Evolutionary conservation across 108 stramenopile genomes (phyloP).

Genomic region (Pseudonitzschia delicatissima): DNA sequence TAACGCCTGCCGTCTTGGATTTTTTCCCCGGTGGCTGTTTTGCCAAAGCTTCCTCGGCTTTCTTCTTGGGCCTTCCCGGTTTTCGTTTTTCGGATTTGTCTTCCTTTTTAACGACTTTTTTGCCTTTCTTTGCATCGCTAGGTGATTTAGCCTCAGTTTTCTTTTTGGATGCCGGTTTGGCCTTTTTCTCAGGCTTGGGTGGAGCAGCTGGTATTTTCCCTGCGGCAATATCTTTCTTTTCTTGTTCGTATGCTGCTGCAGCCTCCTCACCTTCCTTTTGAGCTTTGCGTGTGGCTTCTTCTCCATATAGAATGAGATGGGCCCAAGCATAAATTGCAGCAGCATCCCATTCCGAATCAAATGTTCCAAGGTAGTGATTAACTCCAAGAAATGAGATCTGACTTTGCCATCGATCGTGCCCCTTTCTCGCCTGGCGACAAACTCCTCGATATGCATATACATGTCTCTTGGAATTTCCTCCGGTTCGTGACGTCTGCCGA

Average conservation of each 20-base stretch:
- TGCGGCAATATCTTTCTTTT: slow-evolving; percentile 70
- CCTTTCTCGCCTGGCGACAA: slow-evolving; percentile 85
- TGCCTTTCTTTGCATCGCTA: slow-evolving; percentile 13
- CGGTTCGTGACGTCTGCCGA: slow-evolving; percentile 76
- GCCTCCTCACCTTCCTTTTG: slow-evolving; percentile 89
- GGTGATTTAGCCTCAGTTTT: slow-evolving; percentile 30
- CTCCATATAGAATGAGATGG: slow-evolving; percentile 82
- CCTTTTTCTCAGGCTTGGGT: slow-evolving; percentile 57
- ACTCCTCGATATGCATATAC: slow-evolving; percentile 89
- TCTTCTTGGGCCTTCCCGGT: slow-evolving; percentile 13
- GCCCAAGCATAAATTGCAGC: slow-evolving; percentile 89
- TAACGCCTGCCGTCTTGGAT: slow-evolving; percentile 3
- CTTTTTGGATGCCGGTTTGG: slow-evolving; percentile 30
- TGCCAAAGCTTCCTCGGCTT: background rate
- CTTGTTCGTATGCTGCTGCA: slow-evolving; percentile 78
- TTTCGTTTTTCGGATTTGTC: slow-evolving; percentile 17
- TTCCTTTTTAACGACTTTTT: slow-evolving; percentile 24
- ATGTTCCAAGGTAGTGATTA: slow-evolving; percentile 88
- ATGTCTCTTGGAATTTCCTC: slow-evolving; percentile 83
- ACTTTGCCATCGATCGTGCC: slow-evolving; percentile 89
- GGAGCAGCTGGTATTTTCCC: slow-evolving; percentile 57
- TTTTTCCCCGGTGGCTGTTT: slow-evolving; percentile 13
- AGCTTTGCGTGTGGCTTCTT: slow-evolving; percentile 82
- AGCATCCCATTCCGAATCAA: slow-evolving; percentile 90
- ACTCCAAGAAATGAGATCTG: slow-evolving; percentile 85